phyloP scores from a whole-genome alignment of 2,329 filamentous ascomycete species.

The Fusarium scirpi region DNA sequence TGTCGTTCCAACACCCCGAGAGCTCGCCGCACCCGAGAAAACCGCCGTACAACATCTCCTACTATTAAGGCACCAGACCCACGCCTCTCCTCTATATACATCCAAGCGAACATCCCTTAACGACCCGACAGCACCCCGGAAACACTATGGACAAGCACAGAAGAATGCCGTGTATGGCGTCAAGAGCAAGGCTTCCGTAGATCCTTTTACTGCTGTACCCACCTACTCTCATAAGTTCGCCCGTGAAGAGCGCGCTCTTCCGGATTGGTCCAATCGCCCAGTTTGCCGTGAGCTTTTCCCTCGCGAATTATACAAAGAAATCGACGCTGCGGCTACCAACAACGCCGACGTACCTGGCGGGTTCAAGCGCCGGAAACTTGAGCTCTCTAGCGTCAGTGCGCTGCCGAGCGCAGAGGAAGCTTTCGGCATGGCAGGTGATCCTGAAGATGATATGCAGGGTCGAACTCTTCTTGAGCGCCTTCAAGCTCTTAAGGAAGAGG shows the following conservation, averaged over 20 bases:
- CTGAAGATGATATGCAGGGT: slow-evolving; percentile 46
- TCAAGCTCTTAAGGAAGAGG: slow-evolving; percentile 62
- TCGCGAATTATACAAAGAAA: slow-evolving; percentile 65
- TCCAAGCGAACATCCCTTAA: slow-evolving; percentile 60
- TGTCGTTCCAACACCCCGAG: slow-evolving; percentile 59
- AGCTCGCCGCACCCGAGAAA: slow-evolving; percentile 59
- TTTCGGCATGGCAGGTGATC: slow-evolving; percentile 55
- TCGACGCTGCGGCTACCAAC: slow-evolving; percentile 59
- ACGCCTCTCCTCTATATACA: slow-evolving; percentile 68
- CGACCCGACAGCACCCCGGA: slow-evolving; percentile 56
- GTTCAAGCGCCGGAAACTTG: slow-evolving; percentile 59
- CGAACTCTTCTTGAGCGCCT: slow-evolving; percentile 59
- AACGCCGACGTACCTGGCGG: slow-evolving; percentile 47
- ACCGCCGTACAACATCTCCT: slow-evolving; percentile 64
- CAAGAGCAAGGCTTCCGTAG: slow-evolving; percentile 66
- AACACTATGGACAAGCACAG: slow-evolving; percentile 68
- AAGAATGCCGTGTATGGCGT: slow-evolving; percentile 67
- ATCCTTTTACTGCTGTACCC: slow-evolving; percentile 70
- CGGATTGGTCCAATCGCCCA: slow-evolving; percentile 64
- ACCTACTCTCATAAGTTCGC: slow-evolving; percentile 68
- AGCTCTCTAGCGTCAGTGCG: slow-evolving; percentile 61
- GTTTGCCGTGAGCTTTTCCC: slow-evolving; percentile 68
- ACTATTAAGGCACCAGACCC: slow-evolving; percentile 67
- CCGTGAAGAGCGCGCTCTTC: slow-evolving; percentile 63
- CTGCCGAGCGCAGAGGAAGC: slow-evolving; percentile 65